Evolutionary conservation across 108 stramenopile genomes (phyloP).

Genomic region (Mayamaea pseudoterrestris): DNA sequence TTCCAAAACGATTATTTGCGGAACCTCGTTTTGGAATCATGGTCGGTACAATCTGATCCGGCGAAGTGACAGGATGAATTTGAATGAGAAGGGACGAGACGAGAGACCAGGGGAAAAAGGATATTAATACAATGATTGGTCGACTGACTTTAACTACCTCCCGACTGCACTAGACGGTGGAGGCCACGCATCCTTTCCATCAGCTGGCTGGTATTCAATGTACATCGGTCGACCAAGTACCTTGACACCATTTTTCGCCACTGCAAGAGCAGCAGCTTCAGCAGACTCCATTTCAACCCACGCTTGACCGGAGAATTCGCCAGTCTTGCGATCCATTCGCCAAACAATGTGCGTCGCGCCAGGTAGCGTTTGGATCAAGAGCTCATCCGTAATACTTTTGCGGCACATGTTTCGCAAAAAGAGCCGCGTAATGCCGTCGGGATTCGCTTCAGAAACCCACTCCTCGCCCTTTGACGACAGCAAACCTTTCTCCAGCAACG

Average conservation of each 20-base stretch:
- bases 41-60: no score
- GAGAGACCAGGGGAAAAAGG: no score
- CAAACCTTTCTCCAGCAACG: constrained; percentile 26
- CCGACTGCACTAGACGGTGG: constrained; percentile 25
- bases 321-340: constrained; percentile 40
- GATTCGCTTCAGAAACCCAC: no score
- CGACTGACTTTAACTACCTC: no score
- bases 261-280: constrained; percentile 44
- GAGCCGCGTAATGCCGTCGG: constrained; percentile 33
- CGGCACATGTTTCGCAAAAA: constrained; percentile 46
- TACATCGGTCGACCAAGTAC: constrained; percentile 34
- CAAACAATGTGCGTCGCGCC: constrained; percentile 49
- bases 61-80: no score
- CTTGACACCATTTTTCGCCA: constrained; percentile 27
- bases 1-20: no score
- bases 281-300: constrained; percentile 57
- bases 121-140: no score
- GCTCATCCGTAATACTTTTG: constrained; percentile 26
- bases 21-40: no score
- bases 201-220: constrained; percentile 33
- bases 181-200: constrained; percentile 65
- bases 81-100: no score
- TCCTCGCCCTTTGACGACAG: not conserved
- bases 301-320: constrained; percentile 32
- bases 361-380: constrained; percentile 25